Evolutionary conservation across 2,329 filamentous ascomycete species (phyloP), one percentile per base, ranked within the genome.

Genomic region (Calonectria crousiana): DNA sequence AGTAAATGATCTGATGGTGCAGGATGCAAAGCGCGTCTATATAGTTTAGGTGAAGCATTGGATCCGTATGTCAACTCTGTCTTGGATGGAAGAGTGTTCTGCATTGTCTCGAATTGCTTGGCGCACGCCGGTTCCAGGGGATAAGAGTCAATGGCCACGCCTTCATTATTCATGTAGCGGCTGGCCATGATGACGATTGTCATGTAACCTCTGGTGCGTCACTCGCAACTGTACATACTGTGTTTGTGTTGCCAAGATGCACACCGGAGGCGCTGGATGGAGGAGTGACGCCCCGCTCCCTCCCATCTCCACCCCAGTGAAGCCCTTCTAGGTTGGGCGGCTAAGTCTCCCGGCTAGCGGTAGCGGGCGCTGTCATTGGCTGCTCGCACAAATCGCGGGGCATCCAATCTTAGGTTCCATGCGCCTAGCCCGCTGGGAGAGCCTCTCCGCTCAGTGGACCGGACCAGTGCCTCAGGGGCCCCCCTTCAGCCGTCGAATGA

Each of bases 1-100:
- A 95, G 71, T 83, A 74, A 76, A 74, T 60, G 34, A 60, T 60
- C 34, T 60, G 34, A 38, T 60, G 34, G n/a, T 23, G 20, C 38
- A 60, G n/a, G 14, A 60, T 38, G 20, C 56, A 60, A 38, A 38
- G 34, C 13, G 34, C 36, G 51, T 53, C 30, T 60, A 38, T 32
- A 36, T 60, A 38, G 56, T 60, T 60, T 60, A 34, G 14, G 34
- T 36, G 34, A 60, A 60, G 56, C 56, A 8, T 34, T n/a, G 34
- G 56, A 23, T 26, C 56, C 38, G 32, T 34, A 26, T 38, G 56
- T 60, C 36, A 38, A 9, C 56, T 36, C 32, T 38, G n/a, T 1
- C n/a, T 20, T n/a, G n/a, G 20, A 58, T 6, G 53, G 32, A 58
- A 34, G 32, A 36, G 20, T 23, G 53, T 58, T 58, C 38, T 36